phyloP scores from a whole-genome alignment of 441 rosid genomes.

The Geranium incanum region DNA sequence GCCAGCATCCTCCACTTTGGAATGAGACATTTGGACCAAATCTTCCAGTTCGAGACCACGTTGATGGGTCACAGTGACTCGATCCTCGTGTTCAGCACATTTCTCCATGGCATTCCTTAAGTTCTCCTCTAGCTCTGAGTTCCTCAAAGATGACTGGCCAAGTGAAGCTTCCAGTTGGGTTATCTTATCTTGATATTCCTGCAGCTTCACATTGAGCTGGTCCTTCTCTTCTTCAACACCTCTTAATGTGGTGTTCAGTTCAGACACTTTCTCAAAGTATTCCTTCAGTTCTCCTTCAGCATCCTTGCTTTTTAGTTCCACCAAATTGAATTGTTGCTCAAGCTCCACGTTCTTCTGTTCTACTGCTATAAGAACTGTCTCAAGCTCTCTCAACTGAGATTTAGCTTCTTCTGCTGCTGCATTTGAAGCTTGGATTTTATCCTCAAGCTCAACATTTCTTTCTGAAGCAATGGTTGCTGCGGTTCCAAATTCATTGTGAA shows the following conservation, averaged over 20 bases:
- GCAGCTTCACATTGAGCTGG: slow-evolving; percentile 33
- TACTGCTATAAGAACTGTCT: slow-evolving; percentile 45
- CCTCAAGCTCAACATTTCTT: slow-evolving; percentile 69
- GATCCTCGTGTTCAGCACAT: slow-evolving; percentile 68
- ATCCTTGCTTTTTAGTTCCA: slow-evolving; percentile 46
- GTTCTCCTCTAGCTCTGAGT: slow-evolving; percentile 53
- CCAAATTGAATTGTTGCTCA: slow-evolving; percentile 56
- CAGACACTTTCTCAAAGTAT: slow-evolving; percentile 48
- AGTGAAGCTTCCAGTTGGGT: slow-evolving; percentile 53
- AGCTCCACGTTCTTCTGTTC: slow-evolving; percentile 71
- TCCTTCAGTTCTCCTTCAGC: slow-evolving; percentile 60
- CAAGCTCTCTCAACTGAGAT: slow-evolving; percentile 58
- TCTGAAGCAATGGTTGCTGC: slow-evolving; percentile 59
- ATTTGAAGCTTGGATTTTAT: slow-evolving; percentile 42
- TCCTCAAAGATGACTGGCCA: slow-evolving; percentile 34
- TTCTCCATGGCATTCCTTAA: slow-evolving; percentile 45
- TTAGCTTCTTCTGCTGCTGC: slow-evolving; percentile 62
- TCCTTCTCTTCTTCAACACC: slow-evolving; percentile 60
- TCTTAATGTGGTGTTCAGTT: slow-evolving; percentile 42
- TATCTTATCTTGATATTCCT: slow-evolving; percentile 49
- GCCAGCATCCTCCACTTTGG: slow-evolving; percentile 65
- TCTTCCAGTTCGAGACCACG: slow-evolving; percentile 84
- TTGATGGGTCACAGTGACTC: slow-evolving; percentile 63
- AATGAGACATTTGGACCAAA: slow-evolving; percentile 62
- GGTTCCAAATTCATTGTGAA: slow-evolving; percentile 46